Percentiles rank a stretch among this genome's conserved stretches.
These are phyloP conservation scores for Trichoderma afroharzianum DNA, from an alignment of 2,329 filamentous ascomycete species.

Conservation along the genomic window DNA sequence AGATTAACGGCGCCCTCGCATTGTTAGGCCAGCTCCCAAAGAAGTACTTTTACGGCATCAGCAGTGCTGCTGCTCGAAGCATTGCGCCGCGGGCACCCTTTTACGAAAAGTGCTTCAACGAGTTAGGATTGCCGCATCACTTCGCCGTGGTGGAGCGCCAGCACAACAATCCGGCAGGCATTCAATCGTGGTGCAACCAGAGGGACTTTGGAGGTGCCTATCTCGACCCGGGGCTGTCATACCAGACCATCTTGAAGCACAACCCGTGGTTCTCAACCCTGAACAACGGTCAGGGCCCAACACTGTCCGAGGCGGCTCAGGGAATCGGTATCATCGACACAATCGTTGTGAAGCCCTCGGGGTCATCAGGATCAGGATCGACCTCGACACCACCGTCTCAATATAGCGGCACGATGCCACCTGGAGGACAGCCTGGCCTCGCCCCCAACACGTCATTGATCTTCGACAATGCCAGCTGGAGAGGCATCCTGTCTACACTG, in stretches of 20 bases:
- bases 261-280: constrained; percentile 49
- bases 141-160: constrained; percentile 72
- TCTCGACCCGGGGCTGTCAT: constrained; percentile 67
- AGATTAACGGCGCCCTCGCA: constrained; percentile 76
- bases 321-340: constrained; percentile 81
- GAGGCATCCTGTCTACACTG: constrained; percentile 76
- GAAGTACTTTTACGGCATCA: constrained; percentile 77
- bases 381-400: constrained; percentile 45
- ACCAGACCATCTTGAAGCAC: constrained; percentile 56
- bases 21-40: constrained; percentile 77
- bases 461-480: constrained; percentile 82
- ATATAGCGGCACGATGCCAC: constrained; percentile 25
- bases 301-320: constrained; percentile 70
- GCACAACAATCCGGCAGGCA: constrained; percentile 58
- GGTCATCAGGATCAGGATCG: constrained; percentile 40
- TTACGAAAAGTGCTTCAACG: constrained; percentile 80
- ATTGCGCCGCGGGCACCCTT: constrained; percentile 73
- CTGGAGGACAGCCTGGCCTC: constrained; percentile 33
- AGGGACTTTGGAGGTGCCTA: constrained; percentile 78
- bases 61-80: constrained; percentile 60
- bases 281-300: constrained; percentile 49
- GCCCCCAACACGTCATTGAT: constrained; percentile 56
- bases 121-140: constrained; percentile 79
- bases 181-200: constrained; percentile 70
- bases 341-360: constrained; percentile 59